Evolutionary conservation across 176 grass and related monocot species (phyloP), one percentile per base, ranked within the genome.

Genomic region (Aechmea fasciata): DNA sequence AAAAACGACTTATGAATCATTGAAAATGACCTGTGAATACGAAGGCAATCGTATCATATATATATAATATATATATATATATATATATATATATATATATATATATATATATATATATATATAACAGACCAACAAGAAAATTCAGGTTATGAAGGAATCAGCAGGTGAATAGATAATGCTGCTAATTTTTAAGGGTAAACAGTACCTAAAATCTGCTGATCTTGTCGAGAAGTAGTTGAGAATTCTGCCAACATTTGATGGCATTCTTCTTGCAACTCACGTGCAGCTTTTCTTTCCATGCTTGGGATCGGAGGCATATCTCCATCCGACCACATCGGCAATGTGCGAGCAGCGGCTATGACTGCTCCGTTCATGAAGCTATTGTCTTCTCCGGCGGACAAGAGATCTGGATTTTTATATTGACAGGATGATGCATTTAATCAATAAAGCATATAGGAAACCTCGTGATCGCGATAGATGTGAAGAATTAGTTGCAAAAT

Each of bases 251-350:
- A 75, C 86, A 92, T 87, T 69, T 81, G 75, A 51, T 66, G 76
- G 77, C 93, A 97, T 13, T 97, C 85, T 66, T 90, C 93, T 85
- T 92, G 89, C 54, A 97, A 76, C 9, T 52, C 76, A 71, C 83
- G 81, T 48, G 84, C 84, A 18, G 77, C 72, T 73, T 87, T 92
- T 84, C 89, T 92, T 77, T 97, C 93, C 11, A 77, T 51, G 11
- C 89, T 92, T 10, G 89, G 93, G 59, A 92, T 74, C 48, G 87
- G 82, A n/a, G 93, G 93, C 65, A 90, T 41, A 49, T 85, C 93
- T 57, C 81, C 84, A 2, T 97, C 86, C 29, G 89, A 92, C 93
- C 93, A 97, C 48, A 89, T 92, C 52, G 93, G 93, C 48, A 97
- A 68, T 28, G 89, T 83, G 19, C 89, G 85, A n/a, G 89, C 93